A percentile compares a stretch with the other conserved stretches of the same genome.
These are phyloP conservation scores for Cnidoscolus chayamansa DNA, from an alignment of 441 rosid species.

Conservation along the genomic window DNA sequence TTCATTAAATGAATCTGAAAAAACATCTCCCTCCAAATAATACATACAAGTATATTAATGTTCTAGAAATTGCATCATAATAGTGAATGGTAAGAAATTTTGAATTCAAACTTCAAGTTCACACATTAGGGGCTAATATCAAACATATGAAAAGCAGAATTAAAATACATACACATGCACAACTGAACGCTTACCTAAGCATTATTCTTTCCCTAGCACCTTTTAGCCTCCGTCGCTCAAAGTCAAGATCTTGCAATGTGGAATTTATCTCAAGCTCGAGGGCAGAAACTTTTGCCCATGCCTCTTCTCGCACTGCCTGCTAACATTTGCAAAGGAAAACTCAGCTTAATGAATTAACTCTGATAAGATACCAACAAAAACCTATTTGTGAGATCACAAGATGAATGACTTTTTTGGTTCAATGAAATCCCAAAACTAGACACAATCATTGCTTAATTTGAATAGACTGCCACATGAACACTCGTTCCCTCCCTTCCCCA, in stretches of 20 bases:
- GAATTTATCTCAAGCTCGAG: slow-evolving; percentile 85
- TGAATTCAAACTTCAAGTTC: no score
- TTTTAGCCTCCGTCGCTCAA: slow-evolving; percentile 82
- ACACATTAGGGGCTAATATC: neutral
- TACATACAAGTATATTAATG: no score
- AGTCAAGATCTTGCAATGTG: slow-evolving; percentile 82
- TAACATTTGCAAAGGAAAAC: slow-evolving; percentile 57
- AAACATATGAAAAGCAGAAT: neutral
- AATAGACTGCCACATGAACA: neutral
- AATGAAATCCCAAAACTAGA: neutral
- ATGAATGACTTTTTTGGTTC: neutral
- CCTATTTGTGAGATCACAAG: neutral
- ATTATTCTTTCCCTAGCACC: slow-evolving; percentile 97
- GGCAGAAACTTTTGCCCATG: slow-evolving; percentile 89
- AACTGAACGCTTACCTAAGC: slow-evolving; percentile 68
- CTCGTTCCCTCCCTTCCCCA: neutral
- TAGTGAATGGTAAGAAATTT: no score
- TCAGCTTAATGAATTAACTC: slow-evolving; percentile 46
- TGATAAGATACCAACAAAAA: slow-evolving; percentile 15
- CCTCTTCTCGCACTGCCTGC: slow-evolving; percentile 99
- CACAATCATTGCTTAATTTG: neutral
- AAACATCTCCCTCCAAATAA: no score
- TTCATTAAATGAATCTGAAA: no score
- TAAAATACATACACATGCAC: neutral
- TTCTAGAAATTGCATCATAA: no score